These are phyloP conservation scores for Pseudoscleropodium purum DNA, from an alignment of 225 moss, liverwort and hornwort species.

Conservation along the genomic window DNA sequence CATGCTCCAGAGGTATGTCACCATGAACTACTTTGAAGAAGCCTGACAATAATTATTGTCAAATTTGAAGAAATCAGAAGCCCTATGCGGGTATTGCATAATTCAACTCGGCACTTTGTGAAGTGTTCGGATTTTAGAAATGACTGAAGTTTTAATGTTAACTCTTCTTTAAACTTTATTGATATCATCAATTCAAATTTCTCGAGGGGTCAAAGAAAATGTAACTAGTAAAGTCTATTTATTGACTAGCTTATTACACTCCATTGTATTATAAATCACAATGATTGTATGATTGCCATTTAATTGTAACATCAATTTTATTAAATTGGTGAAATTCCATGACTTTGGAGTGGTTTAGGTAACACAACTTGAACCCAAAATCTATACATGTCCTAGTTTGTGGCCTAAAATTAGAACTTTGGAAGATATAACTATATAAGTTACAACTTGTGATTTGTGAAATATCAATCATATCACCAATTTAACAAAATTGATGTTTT, in stretches of 20 bases:
- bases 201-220: neutral
- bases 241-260: no score
- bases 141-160: neutral
- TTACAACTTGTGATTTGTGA: neutral
- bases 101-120: neutral
- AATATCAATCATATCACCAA: neutral
- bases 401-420: neutral
- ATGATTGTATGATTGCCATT: neutral
- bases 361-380: fast-evolving
- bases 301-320: neutral
- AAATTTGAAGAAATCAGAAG: neutral
- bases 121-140: neutral
- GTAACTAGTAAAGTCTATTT: neutral
- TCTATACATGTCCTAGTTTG: neutral
- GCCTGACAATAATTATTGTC: neutral
- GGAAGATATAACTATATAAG: no score
- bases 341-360: fast-evolving
- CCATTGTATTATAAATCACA: neutral
- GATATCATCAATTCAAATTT: neutral
- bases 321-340: neutral
- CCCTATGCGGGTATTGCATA: neutral
- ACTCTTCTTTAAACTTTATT: neutral
- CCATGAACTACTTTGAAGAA: neutral
- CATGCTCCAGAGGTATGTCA: neutral
- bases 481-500: neutral